Base-by-base conservation (phyloP, 116 monocot genomes). In the Papilionanthe hybrid region DNA sequence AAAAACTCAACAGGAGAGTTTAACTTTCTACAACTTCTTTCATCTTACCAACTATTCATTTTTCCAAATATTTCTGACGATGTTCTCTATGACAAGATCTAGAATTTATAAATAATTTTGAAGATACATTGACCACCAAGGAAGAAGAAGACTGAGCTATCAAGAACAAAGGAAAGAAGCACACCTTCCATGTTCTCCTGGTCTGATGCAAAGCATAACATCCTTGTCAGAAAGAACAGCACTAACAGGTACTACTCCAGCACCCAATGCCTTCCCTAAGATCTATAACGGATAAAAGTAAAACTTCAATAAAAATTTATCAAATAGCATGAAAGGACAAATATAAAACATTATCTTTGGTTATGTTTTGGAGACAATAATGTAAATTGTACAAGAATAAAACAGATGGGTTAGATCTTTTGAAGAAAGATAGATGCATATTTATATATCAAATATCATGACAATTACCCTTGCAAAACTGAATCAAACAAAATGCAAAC, bases 101-200 rank as follows among this genome's bases (percentile, higher is more conserved):
- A 23, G 22, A 60, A 65, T 65, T 65, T 65, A 27, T 25, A 65
- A 65, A 65, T 27, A 23, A 65, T 65, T 65, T 27, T 25, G 25
- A 65, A 1, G 0, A 65, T 15, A 71, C 32, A 15, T 18, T 32
- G 11, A 32, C 29, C 22, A 29, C 18, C 13, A 49, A 60, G 43
- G 9, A 65, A 25, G 75, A 41, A 13, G 18, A 79, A 55, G 56
- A 60, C 49, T 42, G 17, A 53, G 53, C 3, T 53, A 53, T 15
- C 53, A 53, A 53, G 17, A 53, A 53, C 15, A 53, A 53, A 53
- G 53, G 50, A 68, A 78, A 68, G 6, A 81, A 63, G 5, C 27
- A 74, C 9, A 93, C 94, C 94, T 94, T 79, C 98, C 98, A 82
- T 98, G 98, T 77, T 94, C 94, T 81, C 98, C 98, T 63, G 98